Evolutionary conservation across 2,329 filamentous ascomycete genomes (phyloP), one percentile per base, ranked within the genome.

Genomic region (Diaporthe caulivora): DNA sequence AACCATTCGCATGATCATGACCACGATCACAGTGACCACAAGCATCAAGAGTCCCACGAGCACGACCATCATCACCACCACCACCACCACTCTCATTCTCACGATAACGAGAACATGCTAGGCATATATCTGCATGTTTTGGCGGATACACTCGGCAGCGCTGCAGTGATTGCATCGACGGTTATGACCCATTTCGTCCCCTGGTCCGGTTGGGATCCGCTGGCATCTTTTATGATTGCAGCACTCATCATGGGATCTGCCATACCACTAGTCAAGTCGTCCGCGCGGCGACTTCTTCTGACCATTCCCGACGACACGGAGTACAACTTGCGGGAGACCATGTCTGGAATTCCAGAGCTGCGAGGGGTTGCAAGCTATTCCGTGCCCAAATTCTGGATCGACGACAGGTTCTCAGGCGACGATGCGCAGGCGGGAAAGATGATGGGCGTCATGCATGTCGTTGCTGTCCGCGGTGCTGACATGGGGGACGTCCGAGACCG

Each of bases 41-140:
- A 80, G 29, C 81, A 86, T 55, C 77, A 77, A 1, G 85, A 88
- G 13, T 83, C 86, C 77, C 78, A 87, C 73, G 82, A 80, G 3
- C 77, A 79, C 34, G 71, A 71, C 40, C 78, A 80, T 70, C 62
- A 72, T n/a, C 81, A 83, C 49, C 71, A 69, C 3, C 83, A 69
- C 3, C 83, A 86, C 68, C 79, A 82, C 58, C 81, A 81, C 75
- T 79, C 79, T 26, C 87, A 91, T 77, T 84, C 85, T n/a, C 93
- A 95, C 79, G 93, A 95, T 75, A 98, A 98, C 81, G 97, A 99
- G 79, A 99, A 99, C 80, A 98, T 99, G 95, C 85, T 97, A 78
- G 97, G 97, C 17, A 98, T 99, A 77, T 99, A 97, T 83, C 87
- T 99, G 26, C 97, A 99, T 80, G 94, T 99, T 67, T 88, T 98